Conservation (phyloP, 306 rosid species). For the Bauhinia variegata region DNA sequence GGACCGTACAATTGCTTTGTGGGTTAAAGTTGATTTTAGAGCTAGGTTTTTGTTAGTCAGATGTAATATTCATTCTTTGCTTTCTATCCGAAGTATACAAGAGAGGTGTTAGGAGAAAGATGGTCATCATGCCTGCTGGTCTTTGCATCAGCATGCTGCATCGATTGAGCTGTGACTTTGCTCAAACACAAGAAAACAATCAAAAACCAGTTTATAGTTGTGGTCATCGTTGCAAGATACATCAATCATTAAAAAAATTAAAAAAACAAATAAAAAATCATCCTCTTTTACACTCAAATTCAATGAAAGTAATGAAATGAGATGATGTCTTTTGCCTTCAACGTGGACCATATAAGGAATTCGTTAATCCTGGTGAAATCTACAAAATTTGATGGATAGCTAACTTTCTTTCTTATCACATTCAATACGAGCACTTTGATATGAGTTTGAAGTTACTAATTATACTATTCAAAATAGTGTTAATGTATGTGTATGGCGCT, state of each 20-base stretch:
- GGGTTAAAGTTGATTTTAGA: neutral
- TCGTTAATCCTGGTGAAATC: neutral
- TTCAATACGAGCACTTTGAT: neutral
- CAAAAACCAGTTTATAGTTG: neutral
- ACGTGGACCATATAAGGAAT: no score
- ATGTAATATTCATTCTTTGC: neutral
- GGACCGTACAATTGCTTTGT: no score
- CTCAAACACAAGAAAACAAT: neutral
- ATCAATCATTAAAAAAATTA: slow-evolving; percentile 25
- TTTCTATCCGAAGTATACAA: neutral
- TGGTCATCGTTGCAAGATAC: slow-evolving; percentile 4
- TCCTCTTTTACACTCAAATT: slow-evolving; percentile 9
- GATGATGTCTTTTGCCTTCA: slow-evolving; percentile 39
- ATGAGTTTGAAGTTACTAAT: neutral
- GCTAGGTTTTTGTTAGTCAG: neutral
- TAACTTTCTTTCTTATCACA: neutral
- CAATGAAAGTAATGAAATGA: slow-evolving; percentile 36
- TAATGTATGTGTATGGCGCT: neutral
- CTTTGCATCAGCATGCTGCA: neutral
- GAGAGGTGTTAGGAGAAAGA: neutral
- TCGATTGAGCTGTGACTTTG: neutral
- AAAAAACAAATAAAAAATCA: no score
- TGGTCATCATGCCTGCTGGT: neutral
- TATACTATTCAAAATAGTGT: no score
- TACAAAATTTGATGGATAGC: neutral